Base-by-base conservation (phyloP, 2,329 filamentous ascomycete genomes). In the Phyllosticta citrichinensis region DNA sequence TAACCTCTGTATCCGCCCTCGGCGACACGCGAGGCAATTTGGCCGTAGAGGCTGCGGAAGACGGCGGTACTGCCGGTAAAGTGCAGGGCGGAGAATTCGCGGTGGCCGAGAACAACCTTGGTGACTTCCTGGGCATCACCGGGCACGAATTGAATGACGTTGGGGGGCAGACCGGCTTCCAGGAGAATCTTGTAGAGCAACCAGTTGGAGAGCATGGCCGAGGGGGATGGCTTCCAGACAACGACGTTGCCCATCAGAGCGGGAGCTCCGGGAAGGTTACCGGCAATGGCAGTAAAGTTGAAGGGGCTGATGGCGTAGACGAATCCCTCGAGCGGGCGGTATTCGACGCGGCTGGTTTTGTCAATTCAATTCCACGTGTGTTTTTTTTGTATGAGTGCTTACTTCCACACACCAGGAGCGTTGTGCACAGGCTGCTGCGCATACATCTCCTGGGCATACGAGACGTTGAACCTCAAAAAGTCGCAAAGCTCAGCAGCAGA, bases 221-320 rank as follows among this genome's bases (percentile, higher is more conserved):
- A 87, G 67, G 93, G 90, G 14, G 89, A 94, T n/a, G 92, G 92
- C 81, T 97, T 97, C 92, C 92, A 97, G 55, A 97, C 78, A 4
- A 96, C 91, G 1, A 97, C 93, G 74, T 97, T 97, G 62, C 92
- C 92, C 80, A 97, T 86, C 60, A 97, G 78, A 0, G 91, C 91
- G 14, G 93, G 91, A 0, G 89, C 87, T 55, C 85, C 87, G 17
- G 88, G 84, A 52, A 97, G 80, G 76, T 96, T 97, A 61, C 87
- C 93, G 11, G 86, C 91, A 68, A 97, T 96, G 64, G 92, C 92
- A 22, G 92, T 97, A 77, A 97, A 97, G 80, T 97, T 97, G 83
- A 97, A 97, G 52, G 92, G 92, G 63, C 87, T 90, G 68, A 97
- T 85, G 40, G 92, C 93, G 73, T 97, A 97, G 64, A 97, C 91